Evolutionary conservation across 257 asterid species (phyloP), one percentile per base, ranked within the genome.

Genomic region (Anisodus acutangulus): DNA sequence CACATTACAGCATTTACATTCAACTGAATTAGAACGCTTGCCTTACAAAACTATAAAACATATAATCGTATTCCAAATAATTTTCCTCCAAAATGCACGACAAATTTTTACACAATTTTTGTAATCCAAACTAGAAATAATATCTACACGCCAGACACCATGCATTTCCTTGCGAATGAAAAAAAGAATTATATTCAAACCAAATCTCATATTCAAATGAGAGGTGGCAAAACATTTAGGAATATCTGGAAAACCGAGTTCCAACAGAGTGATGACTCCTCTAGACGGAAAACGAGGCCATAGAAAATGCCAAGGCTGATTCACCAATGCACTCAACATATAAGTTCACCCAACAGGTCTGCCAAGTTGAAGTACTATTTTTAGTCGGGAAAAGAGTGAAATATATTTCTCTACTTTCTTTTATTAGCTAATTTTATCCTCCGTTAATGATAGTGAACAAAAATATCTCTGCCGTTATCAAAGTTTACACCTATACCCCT

Each of bases 271-370:
- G 16, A 71, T 72, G 43, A 45, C 13, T 12, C 58, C 58, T 41
- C 15, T 70, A 39, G 8, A n/a, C 31, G 11, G 62, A 49, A 43
- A 43, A 43, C 79, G 31, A 43, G 39, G 57, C 57, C 81, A 22
- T 13, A 76, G 26, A 76, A 51, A 53, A 76, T 26, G 64, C 22
- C 26, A 76, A 76, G 4, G 81, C 26, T 76, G 7, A 76, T 76
- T 76, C 81, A 51, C 64, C 81, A 51, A 51, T 76, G 81, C 60
- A 76, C 81, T 76, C 63, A 76, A 26, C 39, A 6, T 74, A 49
- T 37, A 68, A 8, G 26, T 31, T 74, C 63, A 39, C 22, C 78
- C 22, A 41, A 69, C 54, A 22, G 19, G 47, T 51, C 81, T 76
- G 81, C 45, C 81, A 49, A 22, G 43, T 76, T 76, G 81, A 47